Percentiles rank a stretch among this genome's conserved stretches.
Evolutionary conservation across 202 grass and related monocot species (phyloP).

Genomic region (Carex arenaria): DNA sequence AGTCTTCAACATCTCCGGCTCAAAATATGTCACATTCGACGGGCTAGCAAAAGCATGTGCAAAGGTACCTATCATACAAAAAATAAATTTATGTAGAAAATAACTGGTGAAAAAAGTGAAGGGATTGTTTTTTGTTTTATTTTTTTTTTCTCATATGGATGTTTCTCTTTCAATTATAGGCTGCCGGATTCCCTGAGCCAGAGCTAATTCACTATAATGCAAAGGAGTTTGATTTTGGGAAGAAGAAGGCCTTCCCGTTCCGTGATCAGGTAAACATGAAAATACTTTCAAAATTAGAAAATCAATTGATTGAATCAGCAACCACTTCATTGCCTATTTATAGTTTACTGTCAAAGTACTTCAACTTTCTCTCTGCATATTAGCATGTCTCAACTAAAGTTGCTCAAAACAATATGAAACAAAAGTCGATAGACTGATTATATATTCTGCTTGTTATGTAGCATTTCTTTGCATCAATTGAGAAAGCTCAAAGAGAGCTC

Average conservation of each 20-base stretch:
- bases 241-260: conserved; percentile 97
- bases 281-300: background rate
- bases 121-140: background rate
- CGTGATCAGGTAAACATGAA: conserved; percentile 65
- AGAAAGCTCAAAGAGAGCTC: conserved; percentile 61
- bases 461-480: conserved; percentile 93
- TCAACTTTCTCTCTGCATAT: background rate
- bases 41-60: conserved; percentile 87
- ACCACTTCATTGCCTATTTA: background rate
- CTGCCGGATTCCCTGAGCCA: conserved; percentile 81
- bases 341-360: background rate
- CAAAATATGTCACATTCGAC: conserved; percentile 93
- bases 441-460: conserved; percentile 18
- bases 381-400: background rate
- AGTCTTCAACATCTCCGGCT: conserved; percentile 97
- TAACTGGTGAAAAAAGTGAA: background rate
- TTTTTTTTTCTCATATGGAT: background rate
- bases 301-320: background rate
- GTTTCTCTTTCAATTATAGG: conserved; percentile 39
- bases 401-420: background rate
- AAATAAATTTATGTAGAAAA: background rate
- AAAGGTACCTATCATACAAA: conserved; percentile 39
- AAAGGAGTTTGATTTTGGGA: conserved; percentile 95
- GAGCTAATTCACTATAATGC: conserved; percentile 87
- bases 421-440: background rate